Evolutionary conservation across 2,329 filamentous ascomycete species (phyloP), one percentile per base, ranked within the genome.

Genomic region (Sphaerulina musiva): DNA sequence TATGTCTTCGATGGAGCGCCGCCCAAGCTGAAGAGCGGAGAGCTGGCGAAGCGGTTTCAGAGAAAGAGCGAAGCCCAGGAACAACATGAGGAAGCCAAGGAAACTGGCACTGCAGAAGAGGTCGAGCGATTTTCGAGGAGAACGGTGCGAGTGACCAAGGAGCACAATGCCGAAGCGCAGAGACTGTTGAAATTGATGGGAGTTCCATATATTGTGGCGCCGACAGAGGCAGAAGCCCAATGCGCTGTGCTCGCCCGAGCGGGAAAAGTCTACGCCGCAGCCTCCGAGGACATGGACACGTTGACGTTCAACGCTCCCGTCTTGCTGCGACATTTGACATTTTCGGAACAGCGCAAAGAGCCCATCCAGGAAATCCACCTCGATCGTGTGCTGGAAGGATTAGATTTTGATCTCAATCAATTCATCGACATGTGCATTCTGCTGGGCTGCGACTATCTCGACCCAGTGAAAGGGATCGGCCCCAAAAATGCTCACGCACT

Each of bases 231-330:
- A 4, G 93, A 98, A 75, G 93, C 93, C 1, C 93, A 98, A 70
- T 98, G 93, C 70, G 93, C 93, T 2, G 86, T 85, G 40, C 78
- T 98, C 58, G 93, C 93, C 0, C 80, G 86, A 57, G 91, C 88
- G 4, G 92, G 90, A 38, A 97, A 97, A 74, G 93, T 98, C 48
- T 98, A 95, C 70, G 93, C 91, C 3, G 93, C 93, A 17, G 93
- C 93, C 2, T 95, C 88, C 60, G 93, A 98, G 74, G 93, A 98
- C 73, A 98, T 98, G 93, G 93, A 98, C 69, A 98, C 93, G 0
- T 76, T 98, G 52, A 97, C 92, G 67, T 98, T 98, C 72, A 84
- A 96, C 66, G 80, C 91, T 48, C 93, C 93, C 0, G 91, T 98
- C 55, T 76, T 98, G 45, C 76, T 98, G 60, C 82, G 93, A 47